Evolutionary conservation across 2,329 filamentous ascomycete species (phyloP).

Genomic region (Leptoxyphium fumago): DNA sequence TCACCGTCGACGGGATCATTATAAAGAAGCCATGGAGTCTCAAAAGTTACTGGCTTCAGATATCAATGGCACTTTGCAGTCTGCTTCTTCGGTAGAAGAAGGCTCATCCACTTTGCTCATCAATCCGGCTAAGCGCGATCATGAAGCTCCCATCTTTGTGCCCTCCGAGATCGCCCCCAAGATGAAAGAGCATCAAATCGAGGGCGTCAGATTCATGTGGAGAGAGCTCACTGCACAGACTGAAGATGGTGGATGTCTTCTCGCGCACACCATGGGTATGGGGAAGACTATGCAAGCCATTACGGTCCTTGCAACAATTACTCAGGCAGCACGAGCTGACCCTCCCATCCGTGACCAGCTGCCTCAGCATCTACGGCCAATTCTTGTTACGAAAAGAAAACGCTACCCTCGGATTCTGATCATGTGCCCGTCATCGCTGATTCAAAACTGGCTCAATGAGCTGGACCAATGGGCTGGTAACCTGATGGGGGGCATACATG

Average conservation of each 20-base stretch:
- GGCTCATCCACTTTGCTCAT: constrained; percentile 37
- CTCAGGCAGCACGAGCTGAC: constrained; percentile 51
- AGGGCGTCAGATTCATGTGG: constrained; percentile 80
- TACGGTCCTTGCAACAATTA: constrained; percentile 62
- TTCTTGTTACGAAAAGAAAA: not conserved
- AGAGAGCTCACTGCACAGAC: constrained; percentile 54
- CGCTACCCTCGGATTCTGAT: constrained; percentile 51
- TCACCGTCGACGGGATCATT: constrained; percentile 7
- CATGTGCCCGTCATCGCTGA: constrained; percentile 58
- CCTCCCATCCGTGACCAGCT: constrained; percentile 48
- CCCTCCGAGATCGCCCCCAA: constrained; percentile 45
- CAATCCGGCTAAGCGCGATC: constrained; percentile 49
- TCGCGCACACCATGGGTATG: constrained; percentile 83
- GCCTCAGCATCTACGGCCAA: constrained; percentile 41
- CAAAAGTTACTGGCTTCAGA: constrained; percentile 6
- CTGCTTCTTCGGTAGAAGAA: constrained; percentile 6
- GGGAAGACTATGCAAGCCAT: constrained; percentile 87
- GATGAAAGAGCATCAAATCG: constrained; percentile 69
- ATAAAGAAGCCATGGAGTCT: constrained; percentile 5
- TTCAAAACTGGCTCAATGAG: constrained; percentile 76
- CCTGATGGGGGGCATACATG: constrained; percentile 40
- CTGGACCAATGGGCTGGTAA: constrained; percentile 49
- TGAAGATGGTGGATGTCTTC: constrained; percentile 55
- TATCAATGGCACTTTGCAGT: constrained; percentile 8
- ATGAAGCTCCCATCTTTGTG: constrained; percentile 49